Conservation (phyloP, 2,329 filamentous ascomycete genomes). For the Scolecobasidium constrictum region DNA sequence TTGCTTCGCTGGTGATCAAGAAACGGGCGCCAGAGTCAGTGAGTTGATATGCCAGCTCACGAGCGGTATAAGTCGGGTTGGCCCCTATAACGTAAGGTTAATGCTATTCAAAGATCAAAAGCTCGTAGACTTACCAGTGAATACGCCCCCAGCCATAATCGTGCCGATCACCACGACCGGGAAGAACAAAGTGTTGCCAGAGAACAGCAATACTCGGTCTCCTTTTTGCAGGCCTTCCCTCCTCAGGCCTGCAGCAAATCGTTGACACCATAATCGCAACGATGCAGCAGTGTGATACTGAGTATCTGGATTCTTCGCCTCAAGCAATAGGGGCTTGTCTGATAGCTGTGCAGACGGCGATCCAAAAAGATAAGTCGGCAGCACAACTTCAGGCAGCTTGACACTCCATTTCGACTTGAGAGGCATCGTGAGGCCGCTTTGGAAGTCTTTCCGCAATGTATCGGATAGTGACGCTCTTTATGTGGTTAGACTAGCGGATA, state of each 20-base stretch:
- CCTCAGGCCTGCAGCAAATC: constrained; percentile 57
- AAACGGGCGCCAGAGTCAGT: constrained; percentile 58
- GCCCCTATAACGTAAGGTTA: constrained; percentile 38
- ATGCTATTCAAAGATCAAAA: not conserved
- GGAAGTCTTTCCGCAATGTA: too few species aligned
- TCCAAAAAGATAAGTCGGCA: constrained; percentile 39
- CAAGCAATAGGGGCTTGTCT: constrained; percentile 43
- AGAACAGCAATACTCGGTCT: constrained; percentile 64
- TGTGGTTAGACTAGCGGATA: too few species aligned
- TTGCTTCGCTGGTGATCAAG: constrained; percentile 51
- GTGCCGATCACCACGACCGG: constrained; percentile 60
- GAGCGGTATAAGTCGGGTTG: constrained; percentile 56
- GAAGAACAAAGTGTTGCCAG: constrained; percentile 63
- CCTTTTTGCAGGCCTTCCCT: constrained; percentile 53
- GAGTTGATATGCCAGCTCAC: constrained; percentile 67
- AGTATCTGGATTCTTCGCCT: constrained; percentile 55
- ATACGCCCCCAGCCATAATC: constrained; percentile 67
- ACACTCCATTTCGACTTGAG: constrained; percentile 40
- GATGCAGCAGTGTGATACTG: constrained; percentile 53
- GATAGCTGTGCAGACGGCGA: constrained; percentile 37
- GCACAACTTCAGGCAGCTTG: constrained; percentile 33
- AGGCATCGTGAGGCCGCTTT: constrained; percentile 29
- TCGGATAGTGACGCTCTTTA: too few species aligned
- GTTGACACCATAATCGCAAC: constrained; percentile 61
- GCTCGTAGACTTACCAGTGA: constrained; percentile 38